phyloP scores from a whole-genome alignment of 139 green algal species.

The Chlorella vulgaris region DNA sequence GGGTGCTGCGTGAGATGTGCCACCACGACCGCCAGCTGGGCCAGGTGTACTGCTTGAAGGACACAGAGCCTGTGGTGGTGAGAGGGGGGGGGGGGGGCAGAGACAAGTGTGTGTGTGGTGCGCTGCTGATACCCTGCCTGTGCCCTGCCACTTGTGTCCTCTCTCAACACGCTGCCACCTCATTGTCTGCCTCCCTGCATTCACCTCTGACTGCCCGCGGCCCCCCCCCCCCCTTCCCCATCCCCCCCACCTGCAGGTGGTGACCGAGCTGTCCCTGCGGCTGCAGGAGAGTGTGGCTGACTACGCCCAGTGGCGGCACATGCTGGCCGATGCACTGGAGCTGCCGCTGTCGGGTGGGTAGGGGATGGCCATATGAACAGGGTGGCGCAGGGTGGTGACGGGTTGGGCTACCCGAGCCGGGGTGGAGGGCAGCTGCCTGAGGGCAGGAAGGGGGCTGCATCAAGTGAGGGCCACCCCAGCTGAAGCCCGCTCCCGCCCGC shows the following conservation, averaged over 20 bases:
- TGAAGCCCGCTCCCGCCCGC: too few species aligned
- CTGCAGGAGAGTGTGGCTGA: slow-evolving; percentile 22
- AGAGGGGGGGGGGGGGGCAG: background rate
- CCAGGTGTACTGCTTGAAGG: slow-evolving; percentile 31
- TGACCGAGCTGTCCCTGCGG: slow-evolving; percentile 37
- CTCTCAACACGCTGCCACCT: too few species aligned
- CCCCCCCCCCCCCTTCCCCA: too few species aligned
- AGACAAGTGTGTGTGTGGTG: background rate
- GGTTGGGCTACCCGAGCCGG: background rate
- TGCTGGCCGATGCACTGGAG: slow-evolving; percentile 42
- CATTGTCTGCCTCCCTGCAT: too few species aligned
- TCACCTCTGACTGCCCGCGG: too few species aligned
- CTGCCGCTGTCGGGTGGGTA: slow-evolving; percentile 32
- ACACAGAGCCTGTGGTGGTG: slow-evolving; percentile 20
- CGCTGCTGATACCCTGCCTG: background rate
- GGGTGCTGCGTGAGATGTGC: slow-evolving; percentile 64
- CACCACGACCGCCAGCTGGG: slow-evolving; percentile 37
- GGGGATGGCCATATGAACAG: background rate
- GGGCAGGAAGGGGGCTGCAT: too few species aligned
- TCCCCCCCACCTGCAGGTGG: background rate
- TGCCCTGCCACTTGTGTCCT: too few species aligned
- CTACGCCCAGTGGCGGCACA: slow-evolving; percentile 15
- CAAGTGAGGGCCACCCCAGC: too few species aligned
- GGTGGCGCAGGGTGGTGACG: background rate
- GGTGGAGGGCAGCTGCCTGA: too few species aligned